Conservation (phyloP, 805 yeast genomes). For the Kuraishia ogatae region DNA sequence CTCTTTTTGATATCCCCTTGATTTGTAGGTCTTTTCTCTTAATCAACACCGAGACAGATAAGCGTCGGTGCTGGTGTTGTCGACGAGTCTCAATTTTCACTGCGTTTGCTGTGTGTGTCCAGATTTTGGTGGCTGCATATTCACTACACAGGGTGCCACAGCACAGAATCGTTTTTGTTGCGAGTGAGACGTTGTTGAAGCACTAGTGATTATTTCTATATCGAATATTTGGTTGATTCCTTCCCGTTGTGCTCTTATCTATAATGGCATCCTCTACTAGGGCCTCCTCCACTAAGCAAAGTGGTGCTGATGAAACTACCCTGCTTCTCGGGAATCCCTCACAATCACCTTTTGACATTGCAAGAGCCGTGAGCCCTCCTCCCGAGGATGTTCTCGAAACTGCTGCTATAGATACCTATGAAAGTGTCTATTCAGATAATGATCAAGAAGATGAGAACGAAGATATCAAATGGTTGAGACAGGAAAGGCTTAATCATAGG, state of each 20-base stretch:
- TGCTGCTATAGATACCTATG: slow-evolving; percentile 21
- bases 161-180: no score
- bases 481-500: slow-evolving; percentile 34
- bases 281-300: not conserved
- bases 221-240: no score
- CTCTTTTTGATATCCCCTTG: not conserved
- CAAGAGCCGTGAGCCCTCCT: not conserved
- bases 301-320: not conserved
- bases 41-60: not conserved
- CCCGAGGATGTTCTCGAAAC: slow-evolving; percentile 7
- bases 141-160: not conserved
- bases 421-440: slow-evolving; percentile 26
- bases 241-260: no score
- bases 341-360: not conserved
- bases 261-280: not conserved
- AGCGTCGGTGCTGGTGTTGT: not conserved
- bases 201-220: no score
- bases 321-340: not conserved
- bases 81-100: not conserved
- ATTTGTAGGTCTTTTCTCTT: not conserved
- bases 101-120: not conserved
- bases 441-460: slow-evolving; percentile 28
- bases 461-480: slow-evolving; percentile 42
- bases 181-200: no score
- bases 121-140: not conserved